Evolutionary conservation across 768 basidiomycete species (phyloP).

Genomic region (Lactarius hengduanensis): DNA sequence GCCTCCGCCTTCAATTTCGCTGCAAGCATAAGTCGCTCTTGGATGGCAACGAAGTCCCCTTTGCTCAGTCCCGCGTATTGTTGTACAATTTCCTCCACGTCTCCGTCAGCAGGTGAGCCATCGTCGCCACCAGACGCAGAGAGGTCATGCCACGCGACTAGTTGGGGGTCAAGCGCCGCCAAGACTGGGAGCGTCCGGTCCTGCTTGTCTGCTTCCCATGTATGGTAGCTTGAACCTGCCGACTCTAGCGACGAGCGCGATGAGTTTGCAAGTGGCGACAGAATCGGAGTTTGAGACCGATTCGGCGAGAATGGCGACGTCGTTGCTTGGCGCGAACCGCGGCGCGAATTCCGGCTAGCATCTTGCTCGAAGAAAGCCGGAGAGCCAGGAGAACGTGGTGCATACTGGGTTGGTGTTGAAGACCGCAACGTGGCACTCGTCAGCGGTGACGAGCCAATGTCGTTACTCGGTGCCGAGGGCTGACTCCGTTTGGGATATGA

Average conservation of each 20-base stretch:
- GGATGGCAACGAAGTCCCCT: conserved; percentile 67
- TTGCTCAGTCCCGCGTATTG: conserved; percentile 67
- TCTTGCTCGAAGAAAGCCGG: conserved; percentile 49
- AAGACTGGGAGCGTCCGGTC: conserved; percentile 56
- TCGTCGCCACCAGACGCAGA: conserved; percentile 42
- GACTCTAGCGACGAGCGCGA: conserved; percentile 81
- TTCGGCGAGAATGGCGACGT: conserved; percentile 53
- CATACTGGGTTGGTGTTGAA: conserved; percentile 63
- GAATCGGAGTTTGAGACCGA: conserved; percentile 56
- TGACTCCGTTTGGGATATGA: conserved; percentile 10
- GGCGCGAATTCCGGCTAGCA: conserved; percentile 8
- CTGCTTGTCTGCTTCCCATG: conserved; percentile 61
- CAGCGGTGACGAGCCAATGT: conserved; percentile 48
- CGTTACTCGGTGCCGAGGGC: conserved; percentile 46
- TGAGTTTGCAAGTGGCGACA: conserved; percentile 69
- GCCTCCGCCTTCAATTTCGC: conserved; percentile 55
- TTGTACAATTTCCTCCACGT: conserved; percentile 65
- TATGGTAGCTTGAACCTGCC: conserved; percentile 82
- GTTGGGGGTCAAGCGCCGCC: conserved; percentile 48
- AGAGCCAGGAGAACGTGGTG: conserved; percentile 53
- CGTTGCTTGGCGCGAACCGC: conserved; percentile 29
- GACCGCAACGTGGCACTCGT: conserved; percentile 50
- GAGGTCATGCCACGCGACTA: conserved; percentile 66
- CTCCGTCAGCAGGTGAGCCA: conserved; percentile 48
- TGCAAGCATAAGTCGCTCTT: conserved; percentile 70